These are phyloP conservation scores for Psophocarpus tetragonolobus DNA, from an alignment of 306 rosid species.

Conservation along the genomic window DNA sequence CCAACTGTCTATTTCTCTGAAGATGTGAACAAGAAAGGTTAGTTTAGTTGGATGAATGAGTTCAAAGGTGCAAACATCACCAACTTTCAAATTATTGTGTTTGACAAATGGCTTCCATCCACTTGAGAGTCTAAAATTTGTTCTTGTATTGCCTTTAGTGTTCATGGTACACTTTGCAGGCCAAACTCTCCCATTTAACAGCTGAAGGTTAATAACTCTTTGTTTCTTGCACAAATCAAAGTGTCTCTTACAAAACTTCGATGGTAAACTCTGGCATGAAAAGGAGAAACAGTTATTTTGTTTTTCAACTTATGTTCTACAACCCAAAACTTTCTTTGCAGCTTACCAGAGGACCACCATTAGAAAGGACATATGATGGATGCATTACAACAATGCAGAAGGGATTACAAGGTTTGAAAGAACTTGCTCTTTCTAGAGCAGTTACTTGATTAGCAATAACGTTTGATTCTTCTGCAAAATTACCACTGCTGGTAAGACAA, in stretches of 20 bases:
- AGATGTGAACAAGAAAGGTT: constrained; percentile 15
- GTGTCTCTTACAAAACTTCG: neutral
- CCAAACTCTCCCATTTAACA: too few relatives aligned
- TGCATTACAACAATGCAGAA: neutral
- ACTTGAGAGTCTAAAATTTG: too few relatives aligned
- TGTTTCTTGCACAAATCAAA: neutral
- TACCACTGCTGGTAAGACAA: neutral
- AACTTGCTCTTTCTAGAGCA: constrained; percentile 25
- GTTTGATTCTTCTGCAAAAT: neutral
- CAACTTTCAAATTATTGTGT: constrained; percentile 27
- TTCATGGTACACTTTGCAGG: too few relatives aligned
- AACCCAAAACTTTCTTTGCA: neutral
- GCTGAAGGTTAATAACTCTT: neutral
- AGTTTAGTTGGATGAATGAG: neutral
- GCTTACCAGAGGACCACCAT: neutral
- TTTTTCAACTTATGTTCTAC: neutral
- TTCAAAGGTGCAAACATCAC: constrained; percentile 36
- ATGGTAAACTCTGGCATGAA: neutral
- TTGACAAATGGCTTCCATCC: too few relatives aligned
- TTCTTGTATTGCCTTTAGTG: too few relatives aligned
- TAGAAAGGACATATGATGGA: neutral
- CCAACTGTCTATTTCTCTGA: neutral
- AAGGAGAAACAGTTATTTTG: neutral
- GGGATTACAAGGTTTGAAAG: constrained; percentile 26
- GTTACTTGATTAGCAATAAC: neutral